Conservation (phyloP, 768 basidiomycete species). For the Trametes punicea region DNA sequence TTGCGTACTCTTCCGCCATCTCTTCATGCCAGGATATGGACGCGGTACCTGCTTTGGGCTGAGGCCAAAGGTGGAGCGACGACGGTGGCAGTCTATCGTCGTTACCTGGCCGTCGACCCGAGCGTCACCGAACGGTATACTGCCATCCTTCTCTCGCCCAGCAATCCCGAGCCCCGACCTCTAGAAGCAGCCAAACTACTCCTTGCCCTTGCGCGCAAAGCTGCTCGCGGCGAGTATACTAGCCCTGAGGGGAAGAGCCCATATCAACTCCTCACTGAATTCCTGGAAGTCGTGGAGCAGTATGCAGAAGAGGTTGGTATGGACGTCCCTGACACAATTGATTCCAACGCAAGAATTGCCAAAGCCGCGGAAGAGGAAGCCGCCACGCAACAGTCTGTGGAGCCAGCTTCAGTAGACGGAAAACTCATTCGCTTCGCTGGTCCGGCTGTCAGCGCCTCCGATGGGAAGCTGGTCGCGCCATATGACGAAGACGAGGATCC, state of each 20-base stretch:
- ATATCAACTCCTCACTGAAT: conserved; percentile 90
- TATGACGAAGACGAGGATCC: conserved; percentile 89
- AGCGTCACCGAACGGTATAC: conserved; percentile 79
- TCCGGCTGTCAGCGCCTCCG: conserved; percentile 51
- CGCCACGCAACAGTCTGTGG: conserved; percentile 19
- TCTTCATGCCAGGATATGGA: conserved; percentile 89
- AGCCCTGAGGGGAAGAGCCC: conserved; percentile 94
- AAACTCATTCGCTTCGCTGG: conserved; percentile 71
- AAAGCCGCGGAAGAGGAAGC: conserved; percentile 39
- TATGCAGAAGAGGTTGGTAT: conserved; percentile 92
- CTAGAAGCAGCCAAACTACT: conserved; percentile 93
- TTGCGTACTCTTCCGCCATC: conserved; percentile 91
- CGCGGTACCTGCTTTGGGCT: conserved; percentile 89
- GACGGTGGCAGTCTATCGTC: conserved; percentile 78
- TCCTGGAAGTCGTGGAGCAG: conserved; percentile 86
- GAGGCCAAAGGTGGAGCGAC: conserved; percentile 78
- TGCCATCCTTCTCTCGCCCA: conserved; percentile 56
- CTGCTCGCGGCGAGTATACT: conserved; percentile 75
- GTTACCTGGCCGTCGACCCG: conserved; percentile 83
- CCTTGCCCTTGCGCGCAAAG: conserved; percentile 78
- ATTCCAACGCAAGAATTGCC: conserved; percentile 49
- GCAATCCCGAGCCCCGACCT: conserved; percentile 65
- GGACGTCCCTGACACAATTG: conserved; percentile 70
- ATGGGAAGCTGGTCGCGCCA: conserved; percentile 45
- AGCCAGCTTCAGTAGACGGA: conserved; percentile 50